These are phyloP conservation scores for Sporormia fimetaria DNA, from an alignment of 495 filamentous ascomycete species.

Conservation along the genomic window DNA sequence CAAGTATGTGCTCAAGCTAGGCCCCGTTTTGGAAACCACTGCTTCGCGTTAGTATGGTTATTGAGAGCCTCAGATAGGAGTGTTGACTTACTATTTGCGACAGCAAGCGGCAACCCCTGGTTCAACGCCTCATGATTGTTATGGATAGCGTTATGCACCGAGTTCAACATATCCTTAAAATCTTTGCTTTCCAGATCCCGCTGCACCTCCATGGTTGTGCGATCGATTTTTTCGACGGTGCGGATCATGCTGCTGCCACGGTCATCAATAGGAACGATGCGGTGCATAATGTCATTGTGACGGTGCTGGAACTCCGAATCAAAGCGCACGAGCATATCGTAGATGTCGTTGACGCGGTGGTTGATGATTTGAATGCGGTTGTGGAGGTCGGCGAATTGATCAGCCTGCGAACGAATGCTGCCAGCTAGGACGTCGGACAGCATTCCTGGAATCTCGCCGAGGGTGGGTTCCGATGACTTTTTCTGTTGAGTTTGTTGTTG, in stretches of 20 bases:
- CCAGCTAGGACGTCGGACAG: constrained; percentile 38
- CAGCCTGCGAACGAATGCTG: constrained; percentile 39
- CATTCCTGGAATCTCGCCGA: constrained; percentile 17
- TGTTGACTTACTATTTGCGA: constrained; percentile 39
- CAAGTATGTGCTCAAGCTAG: constrained; percentile 62
- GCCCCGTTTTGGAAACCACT: constrained; percentile 50
- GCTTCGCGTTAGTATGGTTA: constrained; percentile 14
- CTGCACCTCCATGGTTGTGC: constrained; percentile 42
- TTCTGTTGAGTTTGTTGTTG: constrained; percentile 22
- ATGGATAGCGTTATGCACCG: constrained; percentile 59
- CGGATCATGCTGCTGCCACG: constrained; percentile 34
- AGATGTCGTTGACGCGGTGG: constrained; percentile 58
- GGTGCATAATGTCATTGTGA: constrained; percentile 35
- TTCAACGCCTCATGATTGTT: constrained; percentile 59
- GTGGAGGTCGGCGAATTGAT: constrained; percentile 71
- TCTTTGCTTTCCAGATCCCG: constrained; percentile 61
- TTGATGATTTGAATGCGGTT: constrained; percentile 66
- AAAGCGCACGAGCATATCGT: constrained; percentile 48
- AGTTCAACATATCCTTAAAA: constrained; percentile 55
- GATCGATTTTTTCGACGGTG: constrained; percentile 49
- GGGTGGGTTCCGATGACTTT: no score
- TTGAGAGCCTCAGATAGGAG: constrained; percentile 6
- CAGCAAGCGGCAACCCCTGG: constrained; percentile 44
- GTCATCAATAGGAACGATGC: constrained; percentile 42
- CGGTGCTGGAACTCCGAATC: constrained; percentile 53